Percentiles rank a stretch among this genome's conserved stretches.
Evolutionary conservation across 208 protist genomes (phyloP).

Genomic region (Trypanosoma grayi): DNA sequence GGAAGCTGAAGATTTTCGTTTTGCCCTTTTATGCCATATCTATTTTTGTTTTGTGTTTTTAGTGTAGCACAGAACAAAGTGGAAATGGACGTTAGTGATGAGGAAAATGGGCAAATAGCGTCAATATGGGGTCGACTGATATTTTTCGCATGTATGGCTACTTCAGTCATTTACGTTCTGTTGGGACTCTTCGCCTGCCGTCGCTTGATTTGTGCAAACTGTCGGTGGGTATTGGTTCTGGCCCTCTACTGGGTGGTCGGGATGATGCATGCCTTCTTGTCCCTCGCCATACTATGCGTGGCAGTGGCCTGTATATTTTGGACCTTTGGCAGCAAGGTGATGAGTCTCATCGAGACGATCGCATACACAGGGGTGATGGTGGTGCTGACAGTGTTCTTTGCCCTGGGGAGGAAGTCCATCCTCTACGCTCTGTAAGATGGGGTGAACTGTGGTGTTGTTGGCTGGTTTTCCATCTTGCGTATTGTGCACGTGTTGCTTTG

Average conservation of each 20-base stretch:
- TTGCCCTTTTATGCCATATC: too few relatives aligned
- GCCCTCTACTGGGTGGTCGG: slow-evolving; percentile 62
- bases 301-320: slow-evolving; percentile 62
- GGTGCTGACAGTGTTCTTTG: slow-evolving; percentile 68
- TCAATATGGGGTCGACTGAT: slow-evolving; percentile 60
- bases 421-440: slow-evolving; percentile 63
- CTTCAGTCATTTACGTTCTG: slow-evolving; percentile 55
- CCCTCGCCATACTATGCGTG: slow-evolving; percentile 55
- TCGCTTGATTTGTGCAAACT: slow-evolving; percentile 48
- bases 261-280: slow-evolving; percentile 66
- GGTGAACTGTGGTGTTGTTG: too few relatives aligned
- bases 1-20: too few relatives aligned
- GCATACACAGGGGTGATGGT: slow-evolving; percentile 63
- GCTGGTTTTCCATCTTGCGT: too few relatives aligned
- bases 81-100: too few relatives aligned
- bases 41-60: slow-evolving; percentile 16
- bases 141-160: slow-evolving; percentile 48
- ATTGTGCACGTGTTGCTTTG: too few relatives aligned
- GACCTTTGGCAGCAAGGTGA: slow-evolving; percentile 45
- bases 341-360: slow-evolving; percentile 40
- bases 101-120: too few relatives aligned
- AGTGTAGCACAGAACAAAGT: too few relatives aligned
- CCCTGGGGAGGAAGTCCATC: slow-evolving; percentile 60
- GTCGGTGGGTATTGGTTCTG: slow-evolving; percentile 52
- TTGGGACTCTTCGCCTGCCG: slow-evolving; percentile 60